Evolutionary conservation across 2,329 filamentous ascomycete species (phyloP).

Genomic region (Metarhizium rileyi): DNA sequence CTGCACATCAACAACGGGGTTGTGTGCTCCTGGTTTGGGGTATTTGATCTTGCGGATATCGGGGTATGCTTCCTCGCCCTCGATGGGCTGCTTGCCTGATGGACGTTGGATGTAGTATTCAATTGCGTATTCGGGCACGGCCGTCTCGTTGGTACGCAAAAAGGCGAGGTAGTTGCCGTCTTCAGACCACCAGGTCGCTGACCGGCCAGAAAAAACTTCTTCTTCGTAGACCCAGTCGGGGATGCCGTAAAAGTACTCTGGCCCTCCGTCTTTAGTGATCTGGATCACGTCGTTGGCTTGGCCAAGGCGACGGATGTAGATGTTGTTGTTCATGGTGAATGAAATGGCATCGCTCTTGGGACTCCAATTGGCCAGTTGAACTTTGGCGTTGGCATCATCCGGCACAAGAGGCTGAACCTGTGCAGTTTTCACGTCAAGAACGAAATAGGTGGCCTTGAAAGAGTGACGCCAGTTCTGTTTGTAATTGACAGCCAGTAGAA

Average conservation of each 20-base stretch:
- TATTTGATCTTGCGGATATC: conserved; percentile 93
- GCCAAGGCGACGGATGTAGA: conserved; percentile 61
- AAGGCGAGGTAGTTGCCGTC: conserved; percentile 88
- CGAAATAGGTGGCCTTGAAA: conserved; percentile 76
- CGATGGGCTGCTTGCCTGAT: conserved; percentile 56
- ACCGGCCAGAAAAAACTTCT: conserved; percentile 57
- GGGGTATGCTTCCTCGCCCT: conserved; percentile 77
- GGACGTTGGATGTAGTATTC: conserved; percentile 88
- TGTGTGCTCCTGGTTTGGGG: conserved; percentile 88
- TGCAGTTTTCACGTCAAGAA: conserved; percentile 81
- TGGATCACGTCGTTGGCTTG: conserved; percentile 49
- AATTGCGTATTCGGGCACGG: conserved; percentile 83
- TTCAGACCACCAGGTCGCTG: conserved; percentile 89
- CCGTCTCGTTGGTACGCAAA: conserved; percentile 84
- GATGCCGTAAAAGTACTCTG: conserved; percentile 86
- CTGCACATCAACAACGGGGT: conserved; percentile 76
- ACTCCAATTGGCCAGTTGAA: conserved; percentile 86
- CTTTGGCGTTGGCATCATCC: conserved; percentile 47
- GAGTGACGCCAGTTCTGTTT: conserved; percentile 85
- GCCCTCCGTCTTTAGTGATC: conserved; percentile 79
- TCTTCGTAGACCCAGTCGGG: conserved; percentile 95
- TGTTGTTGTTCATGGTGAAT: conserved; percentile 86
- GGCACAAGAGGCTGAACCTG: conserved; percentile 69
- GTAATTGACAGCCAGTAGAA: conserved; percentile 66
- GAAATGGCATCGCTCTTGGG: conserved; percentile 77